Evolutionary conservation across 2,329 filamentous ascomycete genomes (phyloP), one percentile per base, ranked within the genome.

Genomic region (Lasiodiplodia sp.): DNA sequence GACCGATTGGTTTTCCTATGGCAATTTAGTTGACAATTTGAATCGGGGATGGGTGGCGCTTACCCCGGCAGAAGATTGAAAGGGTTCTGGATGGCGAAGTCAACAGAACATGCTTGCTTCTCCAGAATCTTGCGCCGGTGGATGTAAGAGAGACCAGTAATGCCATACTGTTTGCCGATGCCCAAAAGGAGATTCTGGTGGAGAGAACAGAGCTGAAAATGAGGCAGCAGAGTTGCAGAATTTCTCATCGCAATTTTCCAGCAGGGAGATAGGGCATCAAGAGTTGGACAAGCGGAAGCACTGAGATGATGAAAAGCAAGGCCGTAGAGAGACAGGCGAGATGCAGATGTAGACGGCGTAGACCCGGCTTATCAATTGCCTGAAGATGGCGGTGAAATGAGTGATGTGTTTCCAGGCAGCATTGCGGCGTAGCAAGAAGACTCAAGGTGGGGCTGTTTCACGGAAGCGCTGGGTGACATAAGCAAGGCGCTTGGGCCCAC

Each of bases 1-100:
- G 67, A 11, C 51, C 64, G 56, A 73, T 73, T 14, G 52, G 7
- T 37, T 69, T 66, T 38, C 71, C 71, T 70, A 47, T 51, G 11
- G 21, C 37, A 28, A 47, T 31, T 53, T 70, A 34, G 51, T 25
- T 25, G 28, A 60, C 10, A 38, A 25, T 21, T 40, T 2, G n/a
- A 60, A 38, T 60, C 21, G 31, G 4, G 11, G 38, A 1, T 10
- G 21, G 40, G 14, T 60, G 23, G 31, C 38, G 11, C 56, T 60
- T 25, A 60, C 56, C 56, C 28, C 56, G 56, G 40, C 56, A 60
- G 56, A 53, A 25, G 25, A 53, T 53, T 25, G 51, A 53, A 31
- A 53, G 51, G 3, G 51, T 53, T 53, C 51, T 53, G 12, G 51
- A 28, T 53, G 51, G 16, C 10, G 21, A 25, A 25, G 28, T 12